These are phyloP conservation scores for Calamus simplicifolius DNA, from an alignment of 176 grass and related monocot genomes.

Conservation along the genomic window DNA sequence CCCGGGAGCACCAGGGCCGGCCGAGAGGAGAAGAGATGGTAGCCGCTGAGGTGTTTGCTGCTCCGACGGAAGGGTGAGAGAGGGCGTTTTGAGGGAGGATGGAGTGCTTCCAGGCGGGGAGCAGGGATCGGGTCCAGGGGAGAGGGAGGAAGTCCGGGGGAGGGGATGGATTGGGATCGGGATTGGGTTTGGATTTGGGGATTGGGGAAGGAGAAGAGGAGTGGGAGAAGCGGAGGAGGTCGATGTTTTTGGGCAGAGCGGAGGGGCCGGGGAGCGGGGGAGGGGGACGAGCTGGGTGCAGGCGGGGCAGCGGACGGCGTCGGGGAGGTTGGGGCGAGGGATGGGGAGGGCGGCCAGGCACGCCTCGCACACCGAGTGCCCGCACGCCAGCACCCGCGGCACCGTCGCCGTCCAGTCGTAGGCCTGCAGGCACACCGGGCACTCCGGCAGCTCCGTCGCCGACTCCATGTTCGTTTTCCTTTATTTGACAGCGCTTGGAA, in stretches of 20 bases:
- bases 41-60: slow-evolving; percentile 10
- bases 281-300: slow-evolving; percentile 80
- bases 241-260: slow-evolving; percentile 74
- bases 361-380: slow-evolving; percentile 64
- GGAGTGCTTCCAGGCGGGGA: slow-evolving; percentile 12
- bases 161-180: background rate
- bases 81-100: slow-evolving; percentile 25
- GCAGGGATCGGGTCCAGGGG: slow-evolving; percentile 22
- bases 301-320: slow-evolving; percentile 70
- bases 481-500: too few species aligned
- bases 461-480: too few species aligned
- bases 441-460: slow-evolving; percentile 47
- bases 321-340: slow-evolving; percentile 26
- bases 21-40: slow-evolving; percentile 6
- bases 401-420: slow-evolving; percentile 36
- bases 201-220: slow-evolving; percentile 6
- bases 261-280: slow-evolving; percentile 46
- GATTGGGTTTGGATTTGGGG: background rate
- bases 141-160: slow-evolving; percentile 24
- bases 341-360: slow-evolving; percentile 69
- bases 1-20: slow-evolving; percentile 29
- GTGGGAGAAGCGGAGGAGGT: slow-evolving; percentile 51
- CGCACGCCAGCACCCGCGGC: slow-evolving; percentile 75
- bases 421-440: slow-evolving; percentile 72
- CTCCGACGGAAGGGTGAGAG: slow-evolving; percentile 16